phyloP scores from a whole-genome alignment of 1,284 basidiomycete genomes.

The Ustilago hordei region DNA sequence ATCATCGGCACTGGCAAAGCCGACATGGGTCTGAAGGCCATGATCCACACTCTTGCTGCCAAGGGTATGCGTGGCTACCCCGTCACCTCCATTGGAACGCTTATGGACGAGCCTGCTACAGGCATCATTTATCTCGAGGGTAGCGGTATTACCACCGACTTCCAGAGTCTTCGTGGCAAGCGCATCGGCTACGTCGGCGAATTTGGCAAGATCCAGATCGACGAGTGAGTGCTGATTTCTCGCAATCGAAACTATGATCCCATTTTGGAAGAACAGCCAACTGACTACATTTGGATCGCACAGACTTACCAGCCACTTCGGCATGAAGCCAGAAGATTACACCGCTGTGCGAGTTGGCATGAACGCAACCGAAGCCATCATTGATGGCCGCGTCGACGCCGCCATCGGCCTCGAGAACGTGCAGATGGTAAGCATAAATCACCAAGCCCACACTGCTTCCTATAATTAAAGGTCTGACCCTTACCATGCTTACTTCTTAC shows the following conservation, averaged over 20 bases:
- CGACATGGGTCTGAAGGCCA: conserved; percentile 70
- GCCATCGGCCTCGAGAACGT: conserved; percentile 70
- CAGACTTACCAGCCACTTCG: conserved; percentile 57
- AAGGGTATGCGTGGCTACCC: conserved; percentile 69
- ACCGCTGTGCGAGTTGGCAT: conserved; percentile 70
- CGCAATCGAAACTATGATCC: background rate
- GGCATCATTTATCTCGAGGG: conserved; percentile 70
- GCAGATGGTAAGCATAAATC: conserved; percentile 52
- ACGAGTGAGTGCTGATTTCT: conserved; percentile 13
- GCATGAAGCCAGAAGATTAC: conserved; percentile 69
- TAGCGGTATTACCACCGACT: conserved; percentile 69
- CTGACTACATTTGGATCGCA: background rate
- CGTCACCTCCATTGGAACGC: conserved; percentile 69
- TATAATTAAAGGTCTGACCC: background rate
- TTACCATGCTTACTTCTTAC: background rate
- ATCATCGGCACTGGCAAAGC: conserved; percentile 69
- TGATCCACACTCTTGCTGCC: conserved; percentile 70
- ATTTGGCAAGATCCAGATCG: conserved; percentile 71
- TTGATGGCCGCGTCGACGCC: conserved; percentile 70
- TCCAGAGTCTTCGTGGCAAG: conserved; percentile 69
- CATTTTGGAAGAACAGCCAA: no score
- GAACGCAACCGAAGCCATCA: conserved; percentile 70
- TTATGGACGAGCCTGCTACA: conserved; percentile 71
- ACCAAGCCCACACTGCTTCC: background rate
- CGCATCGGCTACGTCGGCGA: conserved; percentile 72